Evolutionary conservation across 192 early-diverging fungal genomes (phyloP).

Genomic region (Coemansia biformis): DNA sequence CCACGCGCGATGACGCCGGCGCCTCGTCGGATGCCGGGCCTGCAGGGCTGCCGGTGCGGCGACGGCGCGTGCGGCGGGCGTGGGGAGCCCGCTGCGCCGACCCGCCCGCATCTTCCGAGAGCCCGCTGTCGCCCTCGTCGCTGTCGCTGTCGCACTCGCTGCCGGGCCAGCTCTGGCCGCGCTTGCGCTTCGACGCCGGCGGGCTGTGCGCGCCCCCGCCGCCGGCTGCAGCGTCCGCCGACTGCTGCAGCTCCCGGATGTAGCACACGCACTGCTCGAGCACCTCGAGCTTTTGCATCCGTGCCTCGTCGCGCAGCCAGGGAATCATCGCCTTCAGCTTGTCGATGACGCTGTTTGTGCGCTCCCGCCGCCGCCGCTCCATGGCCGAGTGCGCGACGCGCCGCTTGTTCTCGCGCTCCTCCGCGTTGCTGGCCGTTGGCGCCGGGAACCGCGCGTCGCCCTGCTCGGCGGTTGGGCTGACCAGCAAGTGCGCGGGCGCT

Average conservation of each 20-base stretch:
- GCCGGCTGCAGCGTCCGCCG: not conserved
- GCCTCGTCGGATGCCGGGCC: too few species aligned
- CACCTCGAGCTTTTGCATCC: constrained; percentile 42
- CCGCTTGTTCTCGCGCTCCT: constrained; percentile 61
- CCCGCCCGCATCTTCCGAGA: too few species aligned
- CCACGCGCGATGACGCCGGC: too few species aligned
- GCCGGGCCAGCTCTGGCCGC: not conserved
- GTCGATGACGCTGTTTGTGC: constrained; percentile 77
- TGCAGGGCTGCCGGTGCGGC: too few species aligned
- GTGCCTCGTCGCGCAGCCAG: constrained; percentile 14
- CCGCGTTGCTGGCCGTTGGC: not conserved
- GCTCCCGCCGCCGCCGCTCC: constrained; percentile 76
- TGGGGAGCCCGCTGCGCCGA: too few species aligned
- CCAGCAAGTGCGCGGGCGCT: too few species aligned
- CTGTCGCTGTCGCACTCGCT: too few species aligned
- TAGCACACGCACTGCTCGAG: constrained; percentile 28
- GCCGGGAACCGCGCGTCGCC: too few species aligned
- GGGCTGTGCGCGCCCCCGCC: not conserved
- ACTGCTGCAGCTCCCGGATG: constrained; percentile 32
- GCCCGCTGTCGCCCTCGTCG: too few species aligned
- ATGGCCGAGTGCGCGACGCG: constrained; percentile 80
- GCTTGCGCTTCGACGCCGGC: not conserved
- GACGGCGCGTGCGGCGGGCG: too few species aligned
- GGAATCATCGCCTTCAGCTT: constrained; percentile 73
- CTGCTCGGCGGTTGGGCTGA: too few species aligned